Base-by-base conservation (phyloP, 495 filamentous ascomycete genomes). In the Podospora pseudocomata region DNA sequence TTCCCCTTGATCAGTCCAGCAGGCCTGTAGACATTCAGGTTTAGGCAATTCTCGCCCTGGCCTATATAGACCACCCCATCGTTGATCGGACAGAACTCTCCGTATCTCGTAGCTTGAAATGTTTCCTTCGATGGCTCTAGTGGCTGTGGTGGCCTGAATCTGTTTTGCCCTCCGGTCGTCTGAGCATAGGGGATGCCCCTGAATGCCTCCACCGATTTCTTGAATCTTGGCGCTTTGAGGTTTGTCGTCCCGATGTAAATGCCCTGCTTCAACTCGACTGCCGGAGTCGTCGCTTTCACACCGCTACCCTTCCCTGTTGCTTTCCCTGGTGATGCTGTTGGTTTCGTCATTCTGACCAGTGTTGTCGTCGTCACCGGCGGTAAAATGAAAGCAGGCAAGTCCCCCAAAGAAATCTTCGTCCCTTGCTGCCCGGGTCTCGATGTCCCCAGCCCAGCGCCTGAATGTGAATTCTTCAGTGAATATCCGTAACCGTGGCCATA, bases 131-230 rank as follows among this genome's bases (percentile, higher is more conserved):
- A 76, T 60, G 64, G 68, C 32, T 72, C 76, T 71, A 80, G 66
- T 27, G 70, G 75, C 69, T 79, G 81, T 4, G 87, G 82, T 23
- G 82, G 83, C 49, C 75, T 80, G 75, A 89, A 89, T 60, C 88
- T 82, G 69, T 84, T 81, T 30, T 86, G 73, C 18, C 86, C 86
- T 28, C 76, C 77, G 0, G 87, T 86, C 0, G 83, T 79, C 63
- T 85, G 75, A 2, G 84, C 88, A 70, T 86, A 90, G 1, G 86
- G 88, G 66, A 90, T 81, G 18, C 88, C 87, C n/a, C 83, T 76
- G 68, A 86, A 90, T 7, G 71, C 83, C 58, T 90, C 85, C 26
- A 89, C 67, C 11, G 80, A 69, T 65, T 82, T 80, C 2, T 86
- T 82, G 53, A 77, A 78, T 39, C 70, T 68, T 16, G 76, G 69